These are phyloP conservation scores for Aspergillus persii DNA, from an alignment of 2,329 filamentous ascomycete species.

Conservation along the genomic window DNA sequence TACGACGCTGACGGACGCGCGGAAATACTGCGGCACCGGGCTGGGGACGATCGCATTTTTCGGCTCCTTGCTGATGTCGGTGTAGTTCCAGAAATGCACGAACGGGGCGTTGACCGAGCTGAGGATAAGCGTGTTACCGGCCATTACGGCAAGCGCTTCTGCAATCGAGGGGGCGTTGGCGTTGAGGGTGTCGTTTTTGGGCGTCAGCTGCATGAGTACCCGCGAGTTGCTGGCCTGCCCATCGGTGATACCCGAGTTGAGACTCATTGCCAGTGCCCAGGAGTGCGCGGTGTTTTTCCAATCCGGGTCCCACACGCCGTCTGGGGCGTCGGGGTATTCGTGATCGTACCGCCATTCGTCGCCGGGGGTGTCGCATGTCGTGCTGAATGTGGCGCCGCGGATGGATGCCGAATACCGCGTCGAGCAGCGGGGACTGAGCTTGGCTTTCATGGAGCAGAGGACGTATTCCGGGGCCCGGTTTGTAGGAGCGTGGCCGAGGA, in stretches of 20 bases:
- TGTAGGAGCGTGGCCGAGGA: slow-evolving; percentile 55
- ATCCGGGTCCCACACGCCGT: slow-evolving; percentile 42
- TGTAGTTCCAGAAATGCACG: slow-evolving; percentile 55
- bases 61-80: slow-evolving; percentile 36
- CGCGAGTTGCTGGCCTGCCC: slow-evolving; percentile 59
- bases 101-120: slow-evolving; percentile 61
- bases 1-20: slow-evolving; percentile 61
- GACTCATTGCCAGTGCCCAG: slow-evolving; percentile 56
- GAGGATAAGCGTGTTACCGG: slow-evolving; percentile 64
- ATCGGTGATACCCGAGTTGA: slow-evolving; percentile 56
- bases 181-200: slow-evolving; percentile 44
- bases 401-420: slow-evolving; percentile 56
- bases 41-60: neutral
- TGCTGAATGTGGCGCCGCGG: slow-evolving; percentile 58
- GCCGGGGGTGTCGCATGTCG: slow-evolving; percentile 59
- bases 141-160: slow-evolving; percentile 70
- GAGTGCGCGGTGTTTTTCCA: slow-evolving; percentile 56
- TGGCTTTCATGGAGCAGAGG: slow-evolving; percentile 66
- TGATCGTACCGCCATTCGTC: slow-evolving; percentile 58
- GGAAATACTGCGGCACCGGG: slow-evolving; percentile 59
- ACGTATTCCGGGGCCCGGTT: slow-evolving; percentile 52
- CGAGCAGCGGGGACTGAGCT: slow-evolving; percentile 63
- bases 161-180: slow-evolving; percentile 63
- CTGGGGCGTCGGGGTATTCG: slow-evolving; percentile 36
- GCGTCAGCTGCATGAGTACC: slow-evolving; percentile 57